A percentile compares a stretch with the other conserved stretches of the same genome.
These are phyloP conservation scores for Penicillium sp. DNA, from an alignment of 2,329 filamentous ascomycete genomes.

Conservation along the genomic window DNA sequence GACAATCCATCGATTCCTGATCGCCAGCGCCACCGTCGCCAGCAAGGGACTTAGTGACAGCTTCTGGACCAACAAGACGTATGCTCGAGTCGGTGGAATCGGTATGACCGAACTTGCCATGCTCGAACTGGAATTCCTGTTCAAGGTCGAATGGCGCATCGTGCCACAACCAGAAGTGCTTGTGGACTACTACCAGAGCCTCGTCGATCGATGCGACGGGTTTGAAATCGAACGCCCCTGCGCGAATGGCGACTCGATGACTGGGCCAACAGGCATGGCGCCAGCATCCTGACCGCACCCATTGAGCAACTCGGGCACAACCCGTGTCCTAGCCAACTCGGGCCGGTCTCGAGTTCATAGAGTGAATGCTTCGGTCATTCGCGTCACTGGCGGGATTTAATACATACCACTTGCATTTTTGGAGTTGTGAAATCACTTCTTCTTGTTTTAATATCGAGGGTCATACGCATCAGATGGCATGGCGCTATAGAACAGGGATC, in stretches of 20 bases:
- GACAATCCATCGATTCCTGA: conserved; percentile 95
- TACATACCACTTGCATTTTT: conserved; percentile 13
- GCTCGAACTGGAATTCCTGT: conserved; percentile 89
- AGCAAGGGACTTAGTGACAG: conserved; percentile 94
- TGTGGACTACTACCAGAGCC: conserved; percentile 86
- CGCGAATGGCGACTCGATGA: conserved; percentile 8
- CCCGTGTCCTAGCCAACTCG: conserved; percentile 10
- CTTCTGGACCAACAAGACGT: conserved; percentile 98
- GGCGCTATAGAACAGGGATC: conserved; percentile 14
- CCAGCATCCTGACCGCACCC: conserved; percentile 8
- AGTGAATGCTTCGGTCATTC: conserved; percentile 2
- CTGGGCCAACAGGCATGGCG: conserved; percentile 12
- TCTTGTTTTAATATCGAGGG: conserved; percentile 15
- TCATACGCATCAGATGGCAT: conserved; percentile 11
- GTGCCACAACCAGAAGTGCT: conserved; percentile 93
- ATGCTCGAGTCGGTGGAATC: conserved; percentile 90
- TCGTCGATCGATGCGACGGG: conserved; percentile 69
- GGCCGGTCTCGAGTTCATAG: conserved; percentile 22
- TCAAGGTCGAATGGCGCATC: conserved; percentile 92
- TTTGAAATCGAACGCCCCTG: conserved; percentile 53
- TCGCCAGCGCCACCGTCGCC: conserved; percentile 91
- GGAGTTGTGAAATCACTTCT: conserved; percentile 1
- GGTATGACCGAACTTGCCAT: conserved; percentile 86
- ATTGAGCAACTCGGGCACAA: neutral
- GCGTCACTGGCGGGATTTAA: conserved; percentile 15